Conservation (phyloP, 352 stramenopile species). For the Phytophthora vignae region DNA sequence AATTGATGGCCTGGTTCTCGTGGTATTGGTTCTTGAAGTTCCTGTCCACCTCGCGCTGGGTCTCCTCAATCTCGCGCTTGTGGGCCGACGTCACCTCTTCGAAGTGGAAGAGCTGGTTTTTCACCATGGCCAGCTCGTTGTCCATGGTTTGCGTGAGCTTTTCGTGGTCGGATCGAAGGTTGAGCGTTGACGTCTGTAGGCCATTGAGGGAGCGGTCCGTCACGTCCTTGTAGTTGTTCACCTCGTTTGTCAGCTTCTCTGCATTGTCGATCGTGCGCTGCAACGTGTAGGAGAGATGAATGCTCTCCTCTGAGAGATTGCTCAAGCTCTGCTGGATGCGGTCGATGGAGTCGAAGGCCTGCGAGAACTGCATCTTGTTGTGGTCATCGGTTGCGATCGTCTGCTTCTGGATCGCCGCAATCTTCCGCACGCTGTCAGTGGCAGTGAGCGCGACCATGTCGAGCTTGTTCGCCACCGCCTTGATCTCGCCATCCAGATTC, state of each 20-base stretch:
- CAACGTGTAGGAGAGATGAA: slow-evolving; percentile 72
- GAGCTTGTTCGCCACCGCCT: slow-evolving; percentile 54
- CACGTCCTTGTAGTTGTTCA: slow-evolving; percentile 53
- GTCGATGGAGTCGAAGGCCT: slow-evolving; percentile 75
- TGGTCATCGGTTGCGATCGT: slow-evolving; percentile 58
- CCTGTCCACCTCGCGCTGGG: slow-evolving; percentile 60
- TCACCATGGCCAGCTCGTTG: slow-evolving; percentile 69
- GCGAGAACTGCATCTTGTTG: slow-evolving; percentile 64
- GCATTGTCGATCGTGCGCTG: slow-evolving; percentile 61
- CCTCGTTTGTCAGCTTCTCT: slow-evolving; percentile 54
- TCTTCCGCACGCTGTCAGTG: slow-evolving; percentile 65
- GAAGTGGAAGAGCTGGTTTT: slow-evolving; percentile 84
- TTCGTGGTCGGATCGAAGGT: slow-evolving; percentile 55
- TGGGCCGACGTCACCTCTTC: slow-evolving; percentile 72
- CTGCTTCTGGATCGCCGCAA: slow-evolving; percentile 68
- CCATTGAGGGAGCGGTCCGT: slow-evolving; percentile 48
- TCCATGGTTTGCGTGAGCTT: slow-evolving; percentile 60
- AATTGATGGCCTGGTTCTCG: slow-evolving; percentile 60
- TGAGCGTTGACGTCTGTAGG: slow-evolving; percentile 52
- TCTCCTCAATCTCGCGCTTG: slow-evolving; percentile 67
- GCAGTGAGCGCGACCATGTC: slow-evolving; percentile 65
- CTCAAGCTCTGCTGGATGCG: slow-evolving; percentile 71
- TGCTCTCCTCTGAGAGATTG: slow-evolving; percentile 75
- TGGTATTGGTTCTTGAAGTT: slow-evolving; percentile 65
- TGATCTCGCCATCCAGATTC: slow-evolving; percentile 71